Evolutionary conservation across 306 rosid genomes (phyloP), one percentile per base, ranked within the genome.

Genomic region (Quercus mongolica): DNA sequence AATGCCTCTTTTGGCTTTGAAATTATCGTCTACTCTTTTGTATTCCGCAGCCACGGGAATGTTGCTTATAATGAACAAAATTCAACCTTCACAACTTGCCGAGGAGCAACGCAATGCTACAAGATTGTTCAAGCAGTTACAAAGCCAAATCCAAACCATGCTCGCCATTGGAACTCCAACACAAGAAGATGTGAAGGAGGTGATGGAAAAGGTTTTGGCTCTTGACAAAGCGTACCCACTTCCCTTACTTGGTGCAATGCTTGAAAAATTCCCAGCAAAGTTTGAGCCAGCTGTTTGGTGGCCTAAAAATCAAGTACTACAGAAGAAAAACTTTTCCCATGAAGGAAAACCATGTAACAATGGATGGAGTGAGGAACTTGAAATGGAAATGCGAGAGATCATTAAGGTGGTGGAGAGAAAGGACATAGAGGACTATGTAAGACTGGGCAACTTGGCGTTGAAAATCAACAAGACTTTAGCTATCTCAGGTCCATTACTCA

Each of bases 221-320:
- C 81, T 94, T 1, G 98, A 94, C 83, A 86, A 51, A 81, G 98
- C 96, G 1, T 92, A 80, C 81, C 98, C 98, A 13, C 97, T 94
- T 82, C 94, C 97, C 0, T 20, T 94, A 30, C 72, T 94, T 5
- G 98, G 98, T 15, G 85, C 61, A 0, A 94, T 94, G 98, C 83
- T 92, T 56, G 96, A 92, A n/a, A 94, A 94, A 55, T 90, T 82
- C 58, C 98, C 97, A 1, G 13, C 74, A 12, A 84, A 75, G 1
- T 84, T 76, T 21, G 91, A 90, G 74, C 94, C 94, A 0, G 94
- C 97, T 15, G 81, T 67, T 44, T 94, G 98, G 98, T 94, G 96
- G 98, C 93, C 98, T 74, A 20, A 58, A 0, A 64, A 76, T 17
- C 79, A 80, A 33, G 63, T 78, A 3, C 19, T 78, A 3, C 21